Base-by-base conservation (phyloP, 1,284 basidiomycete species). In the Ganoderma lucidum region DNA sequence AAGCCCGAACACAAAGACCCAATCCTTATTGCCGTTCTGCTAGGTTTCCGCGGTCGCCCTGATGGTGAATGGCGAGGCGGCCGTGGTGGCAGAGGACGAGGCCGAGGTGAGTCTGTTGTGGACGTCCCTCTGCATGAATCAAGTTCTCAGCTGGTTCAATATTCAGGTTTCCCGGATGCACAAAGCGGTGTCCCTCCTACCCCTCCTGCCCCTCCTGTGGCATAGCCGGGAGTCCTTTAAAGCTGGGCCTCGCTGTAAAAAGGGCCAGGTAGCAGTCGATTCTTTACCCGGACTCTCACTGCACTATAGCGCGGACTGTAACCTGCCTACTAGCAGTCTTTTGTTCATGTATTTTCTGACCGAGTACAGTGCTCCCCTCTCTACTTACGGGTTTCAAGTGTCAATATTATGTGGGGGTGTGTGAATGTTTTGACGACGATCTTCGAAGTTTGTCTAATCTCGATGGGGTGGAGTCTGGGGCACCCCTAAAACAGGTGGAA, bases 11-110 rank as follows among this genome's bases (percentile, higher is more conserved):
- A 17, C 3, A 12, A 15, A 35, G n/a, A 51, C 44, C 55, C 42
- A 17, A 9, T 60, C 39, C 62, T 62, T 0, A 70, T 64, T 51
- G 17, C n/a, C 9, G 39, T 62, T 58, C 28, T 63, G 42, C 17
- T n/a, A 84, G 82, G 71, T n/a, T 75, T 73, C 75, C 82, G 84
- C n/a, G 78, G 80, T 35, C 77, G 78, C 53, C 56, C 77, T 17
- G 77, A 80, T 35, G 81, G 80, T 5, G 83, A 83, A 9, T 82
- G 84, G 80, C 79, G 84, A 41, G 78, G 78, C 2, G 81, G 82
- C 19, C 81, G 85, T 48, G 82, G 84, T 62, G 83, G 84, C 2
- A 80, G 85, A 28, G 83, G 84, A 0, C 81, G 86, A 60, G 85
- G 83, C 60, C 77, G 80, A 44, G 79, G 81, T 77, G 56, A 70